Percentiles rank a stretch among this genome's conserved stretches.
phyloP scores from a whole-genome alignment of 805 yeast species.

The Wickerhamiella parazyma region DNA sequence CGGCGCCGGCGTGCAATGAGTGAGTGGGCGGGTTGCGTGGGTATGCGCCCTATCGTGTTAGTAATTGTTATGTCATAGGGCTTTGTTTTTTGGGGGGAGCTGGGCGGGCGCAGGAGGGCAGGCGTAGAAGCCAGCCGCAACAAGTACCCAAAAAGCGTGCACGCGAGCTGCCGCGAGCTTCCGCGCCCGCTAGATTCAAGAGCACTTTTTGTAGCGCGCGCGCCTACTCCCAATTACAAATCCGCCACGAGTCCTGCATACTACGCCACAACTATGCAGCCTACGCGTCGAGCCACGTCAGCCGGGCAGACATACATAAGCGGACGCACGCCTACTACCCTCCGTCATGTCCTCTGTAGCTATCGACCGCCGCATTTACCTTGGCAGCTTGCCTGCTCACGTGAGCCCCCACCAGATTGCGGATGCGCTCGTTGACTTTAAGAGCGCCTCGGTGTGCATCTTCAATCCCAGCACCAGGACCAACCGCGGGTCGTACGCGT shows the following conservation, averaged over 20 bases:
- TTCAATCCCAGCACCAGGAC: background rate
- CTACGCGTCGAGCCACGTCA: background rate
- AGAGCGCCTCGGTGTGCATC: background rate
- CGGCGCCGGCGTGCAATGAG: slow-evolving; percentile 1
- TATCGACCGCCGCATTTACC: background rate
- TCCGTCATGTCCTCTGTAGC: background rate
- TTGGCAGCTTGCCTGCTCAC: slow-evolving; percentile 1
- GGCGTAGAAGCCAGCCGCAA: no score
- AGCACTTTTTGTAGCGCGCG: no score
- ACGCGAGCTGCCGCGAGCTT: no score
- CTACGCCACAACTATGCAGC: no score
- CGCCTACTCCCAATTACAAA: no score
- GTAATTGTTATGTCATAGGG: background rate
- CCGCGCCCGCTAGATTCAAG: no score
- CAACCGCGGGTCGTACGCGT: slow-evolving; percentile 1
- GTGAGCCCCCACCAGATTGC: slow-evolving; percentile 3
- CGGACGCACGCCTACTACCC: slow-evolving; percentile 1
- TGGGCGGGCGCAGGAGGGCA: no score
- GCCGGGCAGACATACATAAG: background rate
- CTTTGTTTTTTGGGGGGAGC: no score
- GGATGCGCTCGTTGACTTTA: slow-evolving; percentile 1
- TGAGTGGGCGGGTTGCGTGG: slow-evolving; percentile 2
- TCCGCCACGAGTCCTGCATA: no score
- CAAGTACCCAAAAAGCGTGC: no score
- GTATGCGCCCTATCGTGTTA: slow-evolving; percentile 1